Evolutionary conservation across 2,329 filamentous ascomycete species (phyloP).

Genomic region (Alternaria sp.): DNA sequence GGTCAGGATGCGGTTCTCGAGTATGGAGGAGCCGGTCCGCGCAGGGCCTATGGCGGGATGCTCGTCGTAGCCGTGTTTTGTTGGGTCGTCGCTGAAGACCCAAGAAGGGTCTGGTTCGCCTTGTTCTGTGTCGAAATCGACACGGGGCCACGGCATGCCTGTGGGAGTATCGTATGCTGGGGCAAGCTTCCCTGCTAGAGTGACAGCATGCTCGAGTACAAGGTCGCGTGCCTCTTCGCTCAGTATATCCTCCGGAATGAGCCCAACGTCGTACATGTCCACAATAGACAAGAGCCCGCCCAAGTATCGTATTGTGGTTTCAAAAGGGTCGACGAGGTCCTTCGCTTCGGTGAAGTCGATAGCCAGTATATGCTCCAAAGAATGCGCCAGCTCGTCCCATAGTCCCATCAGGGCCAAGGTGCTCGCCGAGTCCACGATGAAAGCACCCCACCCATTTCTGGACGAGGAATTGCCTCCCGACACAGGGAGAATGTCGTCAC

Average conservation of each 20-base stretch:
- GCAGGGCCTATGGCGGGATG: slow-evolving; percentile 53
- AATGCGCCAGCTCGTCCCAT: slow-evolving; percentile 53
- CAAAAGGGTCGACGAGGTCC: slow-evolving; percentile 53
- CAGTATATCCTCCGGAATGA: slow-evolving; percentile 49
- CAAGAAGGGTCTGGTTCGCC: slow-evolving; percentile 45
- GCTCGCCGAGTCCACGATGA: slow-evolving; percentile 54
- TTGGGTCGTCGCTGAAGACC: slow-evolving; percentile 39
- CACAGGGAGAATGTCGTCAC: slow-evolving; percentile 52
- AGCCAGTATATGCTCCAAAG: slow-evolving; percentile 50
- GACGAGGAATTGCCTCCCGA: slow-evolving; percentile 47
- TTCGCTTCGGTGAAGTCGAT: slow-evolving; percentile 50
- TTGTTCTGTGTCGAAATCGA: slow-evolving; percentile 51
- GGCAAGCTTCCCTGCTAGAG: slow-evolving; percentile 49
- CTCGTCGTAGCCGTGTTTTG: slow-evolving; percentile 43
- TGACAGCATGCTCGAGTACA: slow-evolving; percentile 50
- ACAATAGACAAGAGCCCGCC: slow-evolving; percentile 52
- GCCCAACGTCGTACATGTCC: slow-evolving; percentile 53
- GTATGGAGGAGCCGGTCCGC: slow-evolving; percentile 55
- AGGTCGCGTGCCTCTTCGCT: slow-evolving; percentile 40
- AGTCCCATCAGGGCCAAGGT: slow-evolving; percentile 55
- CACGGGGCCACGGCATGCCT: slow-evolving; percentile 57
- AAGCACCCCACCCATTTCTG: slow-evolving; percentile 55
- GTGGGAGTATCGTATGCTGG: slow-evolving; percentile 54
- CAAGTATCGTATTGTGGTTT: slow-evolving; percentile 55
- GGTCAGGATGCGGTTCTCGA: slow-evolving; percentile 55